Percentiles rank a stretch among this genome's conserved stretches.
Evolutionary conservation across 2,329 filamentous ascomycete genomes (phyloP).

Genomic region (Colletotrichum brevisporum): DNA sequence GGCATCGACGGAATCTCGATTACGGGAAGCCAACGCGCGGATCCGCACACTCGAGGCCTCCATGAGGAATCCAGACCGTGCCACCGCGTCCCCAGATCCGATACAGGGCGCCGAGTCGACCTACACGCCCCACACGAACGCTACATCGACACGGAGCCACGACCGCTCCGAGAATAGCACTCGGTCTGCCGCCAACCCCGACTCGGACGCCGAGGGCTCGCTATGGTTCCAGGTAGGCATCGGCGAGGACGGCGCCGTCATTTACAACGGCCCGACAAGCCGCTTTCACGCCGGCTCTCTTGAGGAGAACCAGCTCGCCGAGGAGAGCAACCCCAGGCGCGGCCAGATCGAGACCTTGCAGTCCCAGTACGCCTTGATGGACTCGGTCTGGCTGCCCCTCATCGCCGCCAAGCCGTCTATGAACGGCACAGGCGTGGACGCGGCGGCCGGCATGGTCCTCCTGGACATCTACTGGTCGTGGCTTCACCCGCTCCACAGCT

Average conservation of each 20-base stretch:
- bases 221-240: constrained; percentile 44
- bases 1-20: constrained; percentile 15
- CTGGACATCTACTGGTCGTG: constrained; percentile 45
- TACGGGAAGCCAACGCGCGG: constrained; percentile 31
- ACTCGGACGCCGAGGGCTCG: constrained; percentile 13
- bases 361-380: constrained; percentile 39
- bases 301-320: constrained; percentile 6
- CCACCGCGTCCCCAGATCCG: background rate
- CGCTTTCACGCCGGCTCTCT: constrained; percentile 42
- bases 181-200: background rate
- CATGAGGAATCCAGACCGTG: background rate
- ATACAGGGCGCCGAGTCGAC: background rate
- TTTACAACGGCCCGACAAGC: constrained; percentile 45
- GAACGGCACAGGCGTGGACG: constrained; percentile 38
- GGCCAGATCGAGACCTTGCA: constrained; percentile 17
- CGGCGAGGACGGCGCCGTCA: constrained; percentile 42
- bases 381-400: constrained; percentile 36
- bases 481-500: constrained; percentile 43
- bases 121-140: constrained; percentile 2
- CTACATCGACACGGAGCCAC: background rate
- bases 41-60: constrained; percentile 27
- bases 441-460: constrained; percentile 35
- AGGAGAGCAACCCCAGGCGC: constrained; percentile 6
- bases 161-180: background rate
- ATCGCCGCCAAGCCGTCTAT: constrained; percentile 37